Evolutionary conservation across 805 yeast species (phyloP).

Genomic region (Pichia cabralensis): DNA sequence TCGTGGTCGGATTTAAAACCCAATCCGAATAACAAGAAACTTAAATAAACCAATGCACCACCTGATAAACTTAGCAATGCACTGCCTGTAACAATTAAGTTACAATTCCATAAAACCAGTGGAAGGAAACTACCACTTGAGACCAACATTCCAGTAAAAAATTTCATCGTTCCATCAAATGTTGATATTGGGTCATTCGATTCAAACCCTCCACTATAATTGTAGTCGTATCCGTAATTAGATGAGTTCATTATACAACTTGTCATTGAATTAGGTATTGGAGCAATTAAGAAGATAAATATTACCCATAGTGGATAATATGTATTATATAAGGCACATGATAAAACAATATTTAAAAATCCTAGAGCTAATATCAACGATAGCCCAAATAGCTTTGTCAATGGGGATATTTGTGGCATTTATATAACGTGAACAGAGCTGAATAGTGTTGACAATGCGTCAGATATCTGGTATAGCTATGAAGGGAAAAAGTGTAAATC

Average conservation of each 20-base stretch:
- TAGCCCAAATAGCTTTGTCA: conserved; percentile 65
- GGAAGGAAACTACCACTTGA: conserved; percentile 27
- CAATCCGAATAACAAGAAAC: conserved; percentile 71
- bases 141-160: conserved; percentile 26
- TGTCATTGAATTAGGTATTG: conserved; percentile 26
- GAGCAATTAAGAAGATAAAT: conserved; percentile 25
- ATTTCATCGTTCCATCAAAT: conserved; percentile 21
- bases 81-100: conserved; percentile 21
- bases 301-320: conserved; percentile 80
- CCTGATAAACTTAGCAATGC: conserved; percentile 64
- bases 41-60: conserved; percentile 72
- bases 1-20: conserved; percentile 57
- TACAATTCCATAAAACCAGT: conserved; percentile 23
- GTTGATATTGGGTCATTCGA: conserved; percentile 11
- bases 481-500: too few species aligned
- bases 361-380: conserved; percentile 79
- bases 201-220: conserved; percentile 14
- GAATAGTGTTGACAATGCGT: too few species aligned
- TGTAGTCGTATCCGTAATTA: conserved; percentile 10
- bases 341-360: conserved; percentile 73
- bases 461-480: too few species aligned
- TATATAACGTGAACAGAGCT: too few species aligned
- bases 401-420: conserved; percentile 24
- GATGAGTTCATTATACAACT: conserved; percentile 11
- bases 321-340: conserved; percentile 78